Base-by-base conservation (phyloP, 2,329 filamentous ascomycete genomes). In the Fusarium penzigii region DNA sequence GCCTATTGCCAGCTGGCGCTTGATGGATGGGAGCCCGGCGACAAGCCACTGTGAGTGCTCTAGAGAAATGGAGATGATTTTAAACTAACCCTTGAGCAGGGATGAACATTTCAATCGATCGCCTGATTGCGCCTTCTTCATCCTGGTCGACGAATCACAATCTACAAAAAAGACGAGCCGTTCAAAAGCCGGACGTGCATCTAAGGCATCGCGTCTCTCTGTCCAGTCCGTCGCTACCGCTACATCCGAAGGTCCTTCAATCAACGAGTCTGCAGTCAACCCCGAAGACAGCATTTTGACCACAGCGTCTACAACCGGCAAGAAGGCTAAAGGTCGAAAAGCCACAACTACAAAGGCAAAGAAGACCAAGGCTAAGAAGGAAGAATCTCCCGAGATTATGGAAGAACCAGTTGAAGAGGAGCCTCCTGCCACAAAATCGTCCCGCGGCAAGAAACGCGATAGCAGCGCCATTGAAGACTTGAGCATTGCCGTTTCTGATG, bases 11-110 rank as follows among this genome's bases (percentile, higher is more conserved):
- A 89, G 51, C 75, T 97, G 14, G 91, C 88, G 11, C 81, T 99
- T 11, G 93, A 97, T 70, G 92, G 92, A 7, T 99, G 95, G 94
- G 94, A 97, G 68, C 87, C 88, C 2, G 86, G 87, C 53, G 94
- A 99, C 70, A 90, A 96, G 68, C 94, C 94, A 55, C 83, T 88
- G 86, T 92, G 70, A 73, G 88, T 73, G 56, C 46, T 8, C 12
- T 36, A 7, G 5, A 12, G 10, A 17, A 12, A 3, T 38, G 14
- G 34, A 5, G n/a, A 45, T 39, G 9, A 43, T 11, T n/a, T 29
- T 17, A 12, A 29, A 47, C 66, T 72, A 52, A 74, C 59, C 16
- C 41, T 10, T 14, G 42, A 29, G 52, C 5, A 93, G 89, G 67
- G 86, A 95, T 55, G 94, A 99, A 68, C 94, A 99, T 68, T 85